Percentiles rank a stretch among this genome's conserved stretches.
These are phyloP conservation scores for Actinomucor elegans DNA, from an alignment of 371 early-diverging fungal genomes.

Conservation along the genomic window DNA sequence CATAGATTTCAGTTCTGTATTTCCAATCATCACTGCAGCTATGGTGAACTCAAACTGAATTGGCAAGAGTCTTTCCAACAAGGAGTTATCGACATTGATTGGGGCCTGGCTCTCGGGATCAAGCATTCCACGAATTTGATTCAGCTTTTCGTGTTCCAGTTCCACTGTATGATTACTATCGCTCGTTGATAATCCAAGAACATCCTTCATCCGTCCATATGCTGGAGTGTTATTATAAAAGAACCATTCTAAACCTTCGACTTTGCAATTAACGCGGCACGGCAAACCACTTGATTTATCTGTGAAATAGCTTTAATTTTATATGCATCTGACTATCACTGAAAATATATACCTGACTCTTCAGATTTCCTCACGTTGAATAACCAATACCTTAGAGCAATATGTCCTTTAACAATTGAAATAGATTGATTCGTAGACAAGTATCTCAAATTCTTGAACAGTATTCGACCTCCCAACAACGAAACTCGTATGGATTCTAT, in stretches of 20 bases:
- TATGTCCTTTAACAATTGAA: constrained; percentile 73
- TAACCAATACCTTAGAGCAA: constrained; percentile 81
- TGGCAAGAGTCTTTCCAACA: constrained; percentile 65
- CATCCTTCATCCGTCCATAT: constrained; percentile 64
- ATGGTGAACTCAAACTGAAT: constrained; percentile 70
- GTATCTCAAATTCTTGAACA: constrained; percentile 80
- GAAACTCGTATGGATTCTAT: constrained; percentile 79
- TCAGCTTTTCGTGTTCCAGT: background rate
- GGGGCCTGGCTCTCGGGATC: constrained; percentile 36
- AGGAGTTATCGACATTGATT: constrained; percentile 24
- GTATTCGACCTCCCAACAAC: constrained; percentile 74
- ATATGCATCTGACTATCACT: no score
- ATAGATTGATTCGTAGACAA: constrained; percentile 75
- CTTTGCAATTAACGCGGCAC: constrained; percentile 69
- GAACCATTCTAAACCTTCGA: constrained; percentile 85
- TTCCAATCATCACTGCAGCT: constrained; percentile 78
- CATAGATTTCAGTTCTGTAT: constrained; percentile 68
- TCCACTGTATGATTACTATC: background rate
- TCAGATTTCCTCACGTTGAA: constrained; percentile 58
- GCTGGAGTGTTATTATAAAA: constrained; percentile 81
- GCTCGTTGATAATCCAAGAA: constrained; percentile 44
- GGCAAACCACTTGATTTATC: constrained; percentile 33
- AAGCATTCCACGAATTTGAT: constrained; percentile 6
- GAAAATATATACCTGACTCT: no score
- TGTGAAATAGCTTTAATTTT: background rate